These are phyloP conservation scores for Starmerella vitae DNA, from an alignment of 805 yeast species.

Conservation along the genomic window DNA sequence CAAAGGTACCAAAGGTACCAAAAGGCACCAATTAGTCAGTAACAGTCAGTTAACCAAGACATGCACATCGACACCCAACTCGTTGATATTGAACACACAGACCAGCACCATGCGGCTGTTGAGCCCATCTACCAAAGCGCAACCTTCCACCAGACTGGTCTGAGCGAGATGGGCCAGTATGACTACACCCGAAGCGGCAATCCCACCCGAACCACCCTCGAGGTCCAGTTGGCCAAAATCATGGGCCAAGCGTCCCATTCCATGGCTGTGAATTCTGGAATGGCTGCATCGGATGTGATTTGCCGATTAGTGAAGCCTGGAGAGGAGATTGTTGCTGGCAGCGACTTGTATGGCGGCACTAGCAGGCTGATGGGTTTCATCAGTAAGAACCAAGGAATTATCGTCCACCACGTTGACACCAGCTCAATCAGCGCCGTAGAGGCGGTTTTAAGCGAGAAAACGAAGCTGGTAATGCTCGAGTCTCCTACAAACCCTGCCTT, in stretches of 20 bases:
- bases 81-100: conserved; percentile 47
- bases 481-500: conserved; percentile 90
- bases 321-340: conserved; percentile 89
- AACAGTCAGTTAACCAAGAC: conserved; percentile 2
- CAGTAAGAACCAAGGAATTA: conserved; percentile 47
- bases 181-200: conserved; percentile 88
- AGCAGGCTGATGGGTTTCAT: conserved; percentile 69
- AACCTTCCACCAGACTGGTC: conserved; percentile 73
- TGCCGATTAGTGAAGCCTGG: conserved; percentile 61
- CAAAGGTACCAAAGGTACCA: too few species aligned
- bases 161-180: conserved; percentile 64
- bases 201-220: conserved; percentile 76
- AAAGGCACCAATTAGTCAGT: not conserved
- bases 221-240: conserved; percentile 60
- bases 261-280: conserved; percentile 78
- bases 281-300: conserved; percentile 84
- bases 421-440: conserved; percentile 52
- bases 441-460: conserved; percentile 40
- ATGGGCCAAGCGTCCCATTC: conserved; percentile 59
- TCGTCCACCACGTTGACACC: conserved; percentile 68
- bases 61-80: conserved; percentile 60
- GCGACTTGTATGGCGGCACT: conserved; percentile 89
- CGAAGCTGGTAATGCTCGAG: conserved; percentile 74
- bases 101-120: conserved; percentile 64
- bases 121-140: conserved; percentile 89